These are phyloP conservation scores for Prunus mongolica DNA, from an alignment of 306 rosid genomes.

Conservation along the genomic window DNA sequence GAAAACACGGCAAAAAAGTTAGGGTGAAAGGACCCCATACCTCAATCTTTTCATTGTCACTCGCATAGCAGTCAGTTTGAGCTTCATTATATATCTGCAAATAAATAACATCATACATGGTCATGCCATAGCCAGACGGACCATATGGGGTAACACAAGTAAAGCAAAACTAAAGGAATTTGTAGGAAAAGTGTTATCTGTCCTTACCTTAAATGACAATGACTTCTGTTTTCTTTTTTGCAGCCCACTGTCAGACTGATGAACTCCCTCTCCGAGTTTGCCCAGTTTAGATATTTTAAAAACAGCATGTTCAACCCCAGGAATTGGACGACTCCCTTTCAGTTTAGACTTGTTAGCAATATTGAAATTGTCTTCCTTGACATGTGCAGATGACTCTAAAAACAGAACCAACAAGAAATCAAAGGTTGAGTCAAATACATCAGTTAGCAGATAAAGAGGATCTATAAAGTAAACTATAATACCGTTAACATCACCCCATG, in stretches of 20 bases:
- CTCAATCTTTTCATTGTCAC: constrained; percentile 51
- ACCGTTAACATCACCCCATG: background rate
- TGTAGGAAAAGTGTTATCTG: constrained; percentile 16
- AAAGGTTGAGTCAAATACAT: constrained; percentile 19
- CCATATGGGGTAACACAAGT: background rate
- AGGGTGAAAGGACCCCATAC: constrained; percentile 31
- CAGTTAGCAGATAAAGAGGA: background rate
- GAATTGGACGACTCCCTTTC: constrained; percentile 39
- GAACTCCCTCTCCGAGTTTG: constrained; percentile 42
- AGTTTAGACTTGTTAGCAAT: constrained; percentile 41
- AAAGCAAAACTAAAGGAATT: constrained; percentile 2
- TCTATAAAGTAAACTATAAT: background rate
- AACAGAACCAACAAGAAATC: constrained; percentile 21
- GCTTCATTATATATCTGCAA: constrained; percentile 52
- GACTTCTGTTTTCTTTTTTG: constrained; percentile 62
- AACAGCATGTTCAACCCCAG: constrained; percentile 36
- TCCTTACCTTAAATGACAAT: constrained; percentile 47
- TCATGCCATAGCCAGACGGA: constrained; percentile 23
- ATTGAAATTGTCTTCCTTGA: constrained; percentile 43
- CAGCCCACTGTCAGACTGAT: constrained; percentile 38
- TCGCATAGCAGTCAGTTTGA: constrained; percentile 36
- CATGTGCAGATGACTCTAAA: constrained; percentile 58
- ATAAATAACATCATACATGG: constrained; percentile 27
- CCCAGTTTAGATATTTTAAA: constrained; percentile 33
- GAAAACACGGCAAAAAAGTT: background rate